phyloP scores from a whole-genome alignment of 129 eudicot species.

The carrot (Daucus carota) region DNA sequence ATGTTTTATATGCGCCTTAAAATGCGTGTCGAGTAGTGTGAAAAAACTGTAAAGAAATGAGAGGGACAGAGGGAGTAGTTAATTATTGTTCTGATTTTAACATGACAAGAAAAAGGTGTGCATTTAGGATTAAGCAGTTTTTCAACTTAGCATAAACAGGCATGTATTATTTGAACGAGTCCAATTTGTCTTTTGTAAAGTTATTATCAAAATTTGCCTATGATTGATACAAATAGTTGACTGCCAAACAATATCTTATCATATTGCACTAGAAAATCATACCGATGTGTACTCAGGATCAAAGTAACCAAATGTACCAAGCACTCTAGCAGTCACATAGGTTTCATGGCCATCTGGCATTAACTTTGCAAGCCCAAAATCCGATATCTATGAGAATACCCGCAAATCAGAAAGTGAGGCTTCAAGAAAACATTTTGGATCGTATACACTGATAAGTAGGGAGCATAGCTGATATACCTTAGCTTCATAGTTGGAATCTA shows the following conservation, averaged over 20 bases:
- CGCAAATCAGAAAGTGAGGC: background rate
- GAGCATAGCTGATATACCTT: constrained; percentile 41
- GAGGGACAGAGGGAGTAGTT: background rate
- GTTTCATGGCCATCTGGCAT: constrained; percentile 97
- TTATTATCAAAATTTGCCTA: background rate
- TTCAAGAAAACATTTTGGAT: background rate
- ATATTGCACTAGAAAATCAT: background rate
- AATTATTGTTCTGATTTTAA: background rate
- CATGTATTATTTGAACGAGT: background rate
- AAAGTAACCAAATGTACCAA: constrained; percentile 92
- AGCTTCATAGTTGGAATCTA: constrained; percentile 69
- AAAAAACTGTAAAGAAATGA: too few relatives aligned
- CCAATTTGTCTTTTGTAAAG: background rate
- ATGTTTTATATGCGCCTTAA: too few relatives aligned
- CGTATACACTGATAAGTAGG: background rate
- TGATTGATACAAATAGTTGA: background rate
- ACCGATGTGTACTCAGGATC: constrained; percentile 80
- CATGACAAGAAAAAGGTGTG: background rate
- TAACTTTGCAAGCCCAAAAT: constrained; percentile 87
- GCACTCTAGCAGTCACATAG: constrained; percentile 72
- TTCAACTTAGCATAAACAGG: background rate
- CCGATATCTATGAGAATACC: constrained; percentile 60
- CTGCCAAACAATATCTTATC: background rate
- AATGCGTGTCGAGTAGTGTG: too few relatives aligned
- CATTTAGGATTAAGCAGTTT: background rate